Percentiles rank a stretch among this genome's conserved stretches.
These are phyloP conservation scores for Eucalyptus lansdowneana DNA, from an alignment of 345 rosid genomes.

Conservation along the genomic window DNA sequence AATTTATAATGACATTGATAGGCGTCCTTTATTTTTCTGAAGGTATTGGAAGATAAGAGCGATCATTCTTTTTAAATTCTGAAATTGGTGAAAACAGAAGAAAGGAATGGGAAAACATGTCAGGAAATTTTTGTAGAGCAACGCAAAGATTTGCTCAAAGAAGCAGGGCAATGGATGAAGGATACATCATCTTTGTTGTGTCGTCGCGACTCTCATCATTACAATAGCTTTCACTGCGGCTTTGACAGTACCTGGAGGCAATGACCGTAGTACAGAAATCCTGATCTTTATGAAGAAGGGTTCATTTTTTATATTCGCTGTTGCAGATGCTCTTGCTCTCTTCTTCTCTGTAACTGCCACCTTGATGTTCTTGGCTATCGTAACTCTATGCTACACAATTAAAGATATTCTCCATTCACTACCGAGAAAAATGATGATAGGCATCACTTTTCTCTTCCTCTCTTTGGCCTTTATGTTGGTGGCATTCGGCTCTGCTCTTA, in stretches of 20 bases:
- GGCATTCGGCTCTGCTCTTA: too few relatives aligned
- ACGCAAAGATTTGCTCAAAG: not conserved
- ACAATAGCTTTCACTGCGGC: not conserved
- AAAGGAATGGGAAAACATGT: not conserved
- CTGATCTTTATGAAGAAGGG: not conserved
- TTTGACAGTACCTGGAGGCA: not conserved
- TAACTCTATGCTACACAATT: too few relatives aligned
- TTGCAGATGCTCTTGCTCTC: not conserved
- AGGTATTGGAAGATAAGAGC: not conserved
- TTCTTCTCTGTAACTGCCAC: too few relatives aligned
- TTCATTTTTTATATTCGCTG: not conserved
- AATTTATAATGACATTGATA: not conserved
- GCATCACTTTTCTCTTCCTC: too few relatives aligned
- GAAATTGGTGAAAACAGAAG: not conserved
- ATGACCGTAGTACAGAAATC: accelerated
- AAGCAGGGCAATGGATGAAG: not conserved
- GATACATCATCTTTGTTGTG: not conserved
- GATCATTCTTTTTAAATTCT: not conserved
- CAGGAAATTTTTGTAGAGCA: not conserved
- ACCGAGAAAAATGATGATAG: too few relatives aligned
- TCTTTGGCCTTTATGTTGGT: too few relatives aligned
- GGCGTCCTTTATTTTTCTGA: not conserved
- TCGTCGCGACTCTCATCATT: not conserved
- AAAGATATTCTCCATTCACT: too few relatives aligned
- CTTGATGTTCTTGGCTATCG: too few relatives aligned